phyloP scores from a whole-genome alignment of 2,329 filamentous ascomycete genomes.

The Ophiocordyceps robertsii region DNA sequence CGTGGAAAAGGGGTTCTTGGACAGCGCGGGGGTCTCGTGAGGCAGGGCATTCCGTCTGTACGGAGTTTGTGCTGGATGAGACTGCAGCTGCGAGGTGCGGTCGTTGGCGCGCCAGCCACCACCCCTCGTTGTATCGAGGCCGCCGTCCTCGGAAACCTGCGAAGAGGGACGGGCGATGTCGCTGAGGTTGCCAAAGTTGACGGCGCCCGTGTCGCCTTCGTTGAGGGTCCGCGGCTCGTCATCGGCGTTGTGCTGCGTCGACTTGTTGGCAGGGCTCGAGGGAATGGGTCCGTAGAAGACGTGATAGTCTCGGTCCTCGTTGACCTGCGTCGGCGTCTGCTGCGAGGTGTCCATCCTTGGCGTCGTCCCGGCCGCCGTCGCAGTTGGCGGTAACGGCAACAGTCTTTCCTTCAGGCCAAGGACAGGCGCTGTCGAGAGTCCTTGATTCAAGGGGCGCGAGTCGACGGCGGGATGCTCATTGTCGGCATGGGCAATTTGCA shows the following conservation, averaged over 20 bases:
- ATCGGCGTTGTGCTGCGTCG: slow-evolving; percentile 12
- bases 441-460: too few relatives aligned
- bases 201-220: slow-evolving; percentile 36
- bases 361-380: neutral
- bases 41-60: slow-evolving; percentile 11
- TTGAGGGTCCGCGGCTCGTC: slow-evolving; percentile 23
- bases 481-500: too few relatives aligned
- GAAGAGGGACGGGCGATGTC: slow-evolving; percentile 23
- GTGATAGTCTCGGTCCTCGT: slow-evolving; percentile 43
- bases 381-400: neutral
- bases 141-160: slow-evolving; percentile 27
- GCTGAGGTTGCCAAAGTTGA: slow-evolving; percentile 28
- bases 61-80: slow-evolving; percentile 16
- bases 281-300: slow-evolving; percentile 19
- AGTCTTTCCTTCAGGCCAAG: neutral
- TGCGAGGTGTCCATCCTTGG: slow-evolving; percentile 32
- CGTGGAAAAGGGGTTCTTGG: slow-evolving; percentile 33
- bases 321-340: slow-evolving; percentile 41
- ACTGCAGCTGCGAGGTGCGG: slow-evolving; percentile 19
- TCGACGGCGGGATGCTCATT: too few relatives aligned
- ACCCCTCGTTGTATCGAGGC: slow-evolving; percentile 22
- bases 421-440: too few relatives aligned
- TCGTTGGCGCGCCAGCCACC: slow-evolving; percentile 23
- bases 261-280: slow-evolving; percentile 13
- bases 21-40: slow-evolving; percentile 36